Base-by-base conservation (phyloP, 2,329 filamentous ascomycete genomes). In the Grosmannia huntii region DNA sequence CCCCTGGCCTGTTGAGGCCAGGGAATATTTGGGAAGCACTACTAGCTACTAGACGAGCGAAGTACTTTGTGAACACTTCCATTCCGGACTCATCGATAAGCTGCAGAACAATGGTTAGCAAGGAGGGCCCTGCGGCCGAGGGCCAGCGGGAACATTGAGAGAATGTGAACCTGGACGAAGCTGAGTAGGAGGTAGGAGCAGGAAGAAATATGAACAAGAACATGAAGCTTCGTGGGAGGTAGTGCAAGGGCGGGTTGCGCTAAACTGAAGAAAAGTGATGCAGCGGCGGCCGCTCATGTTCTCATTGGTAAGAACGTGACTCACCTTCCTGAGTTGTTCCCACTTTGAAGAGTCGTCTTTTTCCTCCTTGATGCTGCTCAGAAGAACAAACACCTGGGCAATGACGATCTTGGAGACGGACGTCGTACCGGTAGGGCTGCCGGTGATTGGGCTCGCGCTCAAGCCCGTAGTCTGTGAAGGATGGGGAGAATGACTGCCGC, bases 71-170 rank as follows among this genome's bases (percentile, higher is more conserved):
- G 72, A 91, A 96, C 70, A 96, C 90, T 80, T 99, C 95, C 92
- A 99, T 99, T 70, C 91, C 91, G 90, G 95, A 86, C 68, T 92
- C 91, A 83, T 96, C 86, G 76, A 97, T 87, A 71, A 97, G 85
- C 89, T 96, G 64, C 6, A 11, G 23, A 27, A 28, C 14, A 16
- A 23, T 19, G 11, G 55, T 55, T 27, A 57, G 58, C 28, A 27
- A 21, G 14, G 11, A 33, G 25, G 38, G 10, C 16, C 21, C 41
- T 11, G 23, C 9, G 36, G 46, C 23, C 27, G 19, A 27, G 31
- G 41, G 27, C 27, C 12, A 36, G 27, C 31, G 50, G 31, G 11
- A 33, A 33, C 0, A 10, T 33, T 33, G 31, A 10, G 5, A 10
- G 31, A 33, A 33, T 33, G 31, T 33, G 31, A 33, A 10, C 5